These are phyloP conservation scores for Rubus idaeus DNA, from an alignment of 306 rosid genomes.

Conservation along the genomic window DNA sequence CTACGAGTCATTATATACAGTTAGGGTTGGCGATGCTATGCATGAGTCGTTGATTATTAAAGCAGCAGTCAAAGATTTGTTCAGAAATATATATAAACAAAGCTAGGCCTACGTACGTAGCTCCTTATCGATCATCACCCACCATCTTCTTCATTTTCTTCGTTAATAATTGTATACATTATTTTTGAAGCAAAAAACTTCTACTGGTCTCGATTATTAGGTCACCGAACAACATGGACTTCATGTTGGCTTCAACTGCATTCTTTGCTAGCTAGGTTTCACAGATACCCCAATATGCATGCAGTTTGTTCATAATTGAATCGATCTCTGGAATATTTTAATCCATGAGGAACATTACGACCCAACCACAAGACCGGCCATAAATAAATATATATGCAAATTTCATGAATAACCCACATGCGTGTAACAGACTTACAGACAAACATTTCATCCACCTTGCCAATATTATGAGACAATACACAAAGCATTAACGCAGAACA, in stretches of 20 bases:
- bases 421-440: no score
- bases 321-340: not conserved
- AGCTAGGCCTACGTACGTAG: not conserved
- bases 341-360: not conserved
- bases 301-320: no score
- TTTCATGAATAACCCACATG: not conserved
- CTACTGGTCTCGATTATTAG: not conserved
- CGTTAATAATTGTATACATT: no score
- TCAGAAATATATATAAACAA: constrained; percentile 24
- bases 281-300: no score
- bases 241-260: constrained; percentile 28
- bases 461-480: not conserved
- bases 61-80: constrained; percentile 41
- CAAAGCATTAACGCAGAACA: no score
- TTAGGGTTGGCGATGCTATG: constrained; percentile 1
- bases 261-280: no score
- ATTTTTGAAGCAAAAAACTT: no score
- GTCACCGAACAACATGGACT: constrained; percentile 25
- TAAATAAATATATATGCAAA: not conserved
- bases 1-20: not conserved
- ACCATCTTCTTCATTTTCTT: constrained; percentile 13
- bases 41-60: constrained; percentile 23
- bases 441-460: not conserved
- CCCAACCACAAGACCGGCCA: no score
- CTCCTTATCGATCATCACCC: not conserved